Conservation (phyloP, 257 asterid genomes). For the Agastache rugosa region DNA sequence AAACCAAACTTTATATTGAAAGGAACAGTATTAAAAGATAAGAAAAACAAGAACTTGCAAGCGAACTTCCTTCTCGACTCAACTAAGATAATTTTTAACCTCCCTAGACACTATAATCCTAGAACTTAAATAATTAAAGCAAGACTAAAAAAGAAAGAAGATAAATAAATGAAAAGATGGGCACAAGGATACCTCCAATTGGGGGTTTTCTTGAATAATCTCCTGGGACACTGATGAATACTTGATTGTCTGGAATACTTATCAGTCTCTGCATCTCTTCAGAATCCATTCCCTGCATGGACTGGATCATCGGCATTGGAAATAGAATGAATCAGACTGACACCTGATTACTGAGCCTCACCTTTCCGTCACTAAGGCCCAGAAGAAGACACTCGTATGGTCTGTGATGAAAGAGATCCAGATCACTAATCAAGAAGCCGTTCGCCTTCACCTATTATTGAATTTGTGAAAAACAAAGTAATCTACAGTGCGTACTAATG, state of each 20-base stretch:
- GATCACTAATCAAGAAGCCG: conserved; percentile 74
- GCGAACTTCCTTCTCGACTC: too few species aligned
- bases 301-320: conserved; percentile 21
- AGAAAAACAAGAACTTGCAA: too few species aligned
- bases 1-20: too few species aligned
- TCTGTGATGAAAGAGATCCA: conserved; percentile 96
- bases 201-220: conserved; percentile 98
- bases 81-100: too few species aligned
- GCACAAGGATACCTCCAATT: conserved; percentile 65
- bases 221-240: conserved; percentile 86
- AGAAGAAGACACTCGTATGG: conserved; percentile 94
- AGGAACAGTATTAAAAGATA: too few species aligned
- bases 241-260: conserved; percentile 61
- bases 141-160: too few species aligned
- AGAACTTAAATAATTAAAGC: too few species aligned
- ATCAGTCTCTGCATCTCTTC: conserved; percentile 39
- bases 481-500: conserved; percentile 15
- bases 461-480: background rate
- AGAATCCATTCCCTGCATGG: conserved; percentile 58
- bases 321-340: conserved; percentile 9
- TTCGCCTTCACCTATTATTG: conserved; percentile 70
- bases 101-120: too few species aligned
- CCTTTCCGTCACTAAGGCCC: conserved; percentile 63
- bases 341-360: conserved; percentile 37
- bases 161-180: background rate